A percentile compares a stretch with the other conserved stretches of the same genome.
phyloP scores from a whole-genome alignment of 768 basidiomycete genomes.

The Tephrocybe sp. region DNA sequence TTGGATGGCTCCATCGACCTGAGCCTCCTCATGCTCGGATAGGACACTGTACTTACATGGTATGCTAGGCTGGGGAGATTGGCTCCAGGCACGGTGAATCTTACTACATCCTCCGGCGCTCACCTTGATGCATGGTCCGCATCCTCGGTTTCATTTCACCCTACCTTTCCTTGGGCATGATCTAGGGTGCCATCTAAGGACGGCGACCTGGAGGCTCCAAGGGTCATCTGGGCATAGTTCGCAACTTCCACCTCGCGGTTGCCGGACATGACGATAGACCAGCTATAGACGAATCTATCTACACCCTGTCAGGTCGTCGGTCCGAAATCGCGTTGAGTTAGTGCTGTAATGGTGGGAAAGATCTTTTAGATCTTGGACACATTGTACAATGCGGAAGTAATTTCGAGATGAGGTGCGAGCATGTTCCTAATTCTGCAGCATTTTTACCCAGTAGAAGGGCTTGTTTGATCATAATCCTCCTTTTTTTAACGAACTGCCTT shows the following conservation, averaged over 20 bases:
- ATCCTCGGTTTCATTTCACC: conserved; percentile 4
- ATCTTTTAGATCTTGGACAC: not conserved
- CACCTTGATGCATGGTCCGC: conserved; percentile 3
- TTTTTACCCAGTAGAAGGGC: not conserved
- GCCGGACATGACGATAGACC: conserved; percentile 3
- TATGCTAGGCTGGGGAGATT: not conserved
- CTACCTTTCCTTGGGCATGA: not conserved
- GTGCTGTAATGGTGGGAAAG: conserved; percentile 9
- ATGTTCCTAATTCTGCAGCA: conserved; percentile 4
- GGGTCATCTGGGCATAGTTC: conserved; percentile 9
- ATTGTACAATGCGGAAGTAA: not conserved
- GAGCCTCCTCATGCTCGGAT: conserved; percentile 11
- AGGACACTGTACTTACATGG: not conserved
- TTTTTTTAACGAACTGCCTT: no score
- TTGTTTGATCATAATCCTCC: no score
- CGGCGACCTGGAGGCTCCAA: not conserved
- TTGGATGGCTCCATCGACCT: conserved; percentile 9
- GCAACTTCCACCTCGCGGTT: conserved; percentile 12
- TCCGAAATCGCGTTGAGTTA: conserved; percentile 10
- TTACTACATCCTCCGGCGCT: conserved; percentile 1
- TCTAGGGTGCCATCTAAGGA: conserved; percentile 14
- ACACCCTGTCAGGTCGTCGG: conserved; percentile 10
- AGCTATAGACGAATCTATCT: conserved; percentile 6
- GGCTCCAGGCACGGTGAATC: conserved; percentile 1
- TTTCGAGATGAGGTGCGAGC: conserved; percentile 2